Base-by-base conservation (phyloP, 2,329 filamentous ascomycete species). In the Phaeosphaeriaceae sp. region DNA sequence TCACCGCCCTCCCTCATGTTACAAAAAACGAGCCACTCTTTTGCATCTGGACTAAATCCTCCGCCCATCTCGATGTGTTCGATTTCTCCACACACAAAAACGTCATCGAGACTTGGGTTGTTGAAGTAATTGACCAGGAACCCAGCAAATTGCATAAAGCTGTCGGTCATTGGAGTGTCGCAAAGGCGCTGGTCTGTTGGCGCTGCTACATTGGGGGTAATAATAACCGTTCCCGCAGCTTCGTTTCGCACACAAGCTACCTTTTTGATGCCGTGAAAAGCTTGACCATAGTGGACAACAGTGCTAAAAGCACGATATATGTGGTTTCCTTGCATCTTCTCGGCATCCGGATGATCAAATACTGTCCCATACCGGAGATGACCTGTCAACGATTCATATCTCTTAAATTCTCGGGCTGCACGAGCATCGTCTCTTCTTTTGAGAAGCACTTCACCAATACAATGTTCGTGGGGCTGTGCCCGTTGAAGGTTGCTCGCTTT, bases 221-320 rank as follows among this genome's bases (percentile, higher is more conserved):
- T 7, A 26, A 26, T 11, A 8, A 26, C 23, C 23, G 23, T 26
- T 11, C 23, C 23, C 6, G 23, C 23, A 11, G 23, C 23, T 26
- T 26, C 23, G 11, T 26, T 26, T 8, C 17, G 15, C 15, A 21
- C 41, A 12, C 7, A 42, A 37, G 2, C 57, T 15, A 11, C 41
- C 38, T 38, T 17, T 9, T 36, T 41, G 30, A 77, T 48, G 0
- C 72, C 71, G 0, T 52, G 67, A 53, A 70, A 77, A 7, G 45
- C 13, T 7, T 61, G 49, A 2, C 50, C 54, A 50, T 74, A 77
- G 33, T 72, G 58, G 9, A 78, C 71, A 9, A 76, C 56, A 0
- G 67, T 58, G 1, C 48, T 44, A 51, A 78, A 74, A 3, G 64
- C 59, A 11, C 58, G 54, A 58, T 79, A 79, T 12, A 79, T 68